Evolutionary conservation across 2,329 filamentous ascomycete species (phyloP), one percentile per base, ranked within the genome.

Genomic region (Thielaviopsis populi): DNA sequence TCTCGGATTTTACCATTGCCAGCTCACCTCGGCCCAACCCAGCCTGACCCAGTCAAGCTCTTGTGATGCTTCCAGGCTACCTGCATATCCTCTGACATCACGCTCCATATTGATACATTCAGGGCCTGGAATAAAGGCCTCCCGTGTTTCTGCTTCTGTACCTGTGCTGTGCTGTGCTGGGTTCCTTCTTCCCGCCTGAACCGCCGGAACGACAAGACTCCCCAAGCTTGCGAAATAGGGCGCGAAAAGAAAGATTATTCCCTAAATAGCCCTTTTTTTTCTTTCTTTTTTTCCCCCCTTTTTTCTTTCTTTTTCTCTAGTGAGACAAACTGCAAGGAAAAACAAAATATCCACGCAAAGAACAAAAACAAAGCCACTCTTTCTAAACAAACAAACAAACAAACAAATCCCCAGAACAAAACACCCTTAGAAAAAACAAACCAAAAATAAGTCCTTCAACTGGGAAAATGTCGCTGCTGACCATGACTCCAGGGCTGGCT

Each of bases 401-500:
- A 42, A 62, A n/a, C 46, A 22, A 62, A 40, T 27, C 46, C 24
- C 24, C 46, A 50, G 24, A 15, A 48, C 1, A 48, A 7, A 42
- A 40, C n/a, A 19, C 3, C 33, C 58, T 59, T 42, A 42, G n/a
- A 19, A 42, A 8, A 59, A 5, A 62, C 42, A 33, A 50, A 50
- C 11, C 42, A 42, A 40, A 37, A 2, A 56, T 1, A 48, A 62
- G 19, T n/a, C n/a, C 33, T 41, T 24, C 11, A 33, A 19, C 42
- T 6, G 17, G 22, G 24, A 64, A 53, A 19, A 60, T 54, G 56
- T 30, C 30, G 22, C 24, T 27, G 37, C 10, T 59, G 37, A 22
- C 40, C 6, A 42, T 65, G n/a, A 61, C 63, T 13, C 63, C 59
- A 15, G 17, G 22, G 19, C 37, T 59, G 24, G 63, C 63, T 15